phyloP scores from a whole-genome alignment of 2,329 filamentous ascomycete species.

The Pseudogymnoascus sp. region DNA sequence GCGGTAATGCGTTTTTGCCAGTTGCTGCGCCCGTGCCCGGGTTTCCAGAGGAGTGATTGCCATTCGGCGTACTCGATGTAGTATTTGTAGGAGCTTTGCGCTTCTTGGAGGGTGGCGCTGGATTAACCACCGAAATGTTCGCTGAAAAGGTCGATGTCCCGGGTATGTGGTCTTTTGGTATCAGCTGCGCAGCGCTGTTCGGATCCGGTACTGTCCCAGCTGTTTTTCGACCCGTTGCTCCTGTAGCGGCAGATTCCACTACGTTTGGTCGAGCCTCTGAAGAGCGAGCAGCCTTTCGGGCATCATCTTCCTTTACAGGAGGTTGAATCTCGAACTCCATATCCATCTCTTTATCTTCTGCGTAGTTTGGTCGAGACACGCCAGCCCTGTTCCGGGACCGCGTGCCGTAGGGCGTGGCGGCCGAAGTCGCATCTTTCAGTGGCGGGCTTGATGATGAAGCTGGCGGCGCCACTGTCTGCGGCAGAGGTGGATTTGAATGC shows the following conservation, averaged over 20 bases:
- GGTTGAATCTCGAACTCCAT: constrained; percentile 71
- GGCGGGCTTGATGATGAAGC: constrained; percentile 2
- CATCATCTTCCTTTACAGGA: constrained; percentile 47
- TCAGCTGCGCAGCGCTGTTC: constrained; percentile 20
- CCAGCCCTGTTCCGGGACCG: constrained; percentile 83
- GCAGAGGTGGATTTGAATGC: background rate
- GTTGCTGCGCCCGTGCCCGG: background rate
- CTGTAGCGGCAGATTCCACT: constrained; percentile 15
- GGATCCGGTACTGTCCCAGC: constrained; percentile 22
- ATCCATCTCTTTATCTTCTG: constrained; percentile 86
- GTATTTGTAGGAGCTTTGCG: constrained; percentile 58
- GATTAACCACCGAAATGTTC: constrained; percentile 27
- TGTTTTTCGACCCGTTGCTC: constrained; percentile 33
- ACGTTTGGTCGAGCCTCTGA: constrained; percentile 17
- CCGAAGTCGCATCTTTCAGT: background rate
- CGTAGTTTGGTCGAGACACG: constrained; percentile 81
- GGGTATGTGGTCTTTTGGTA: constrained; percentile 41
- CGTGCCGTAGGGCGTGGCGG: constrained; percentile 60
- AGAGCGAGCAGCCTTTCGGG: constrained; percentile 47
- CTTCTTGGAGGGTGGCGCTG: constrained; percentile 59
- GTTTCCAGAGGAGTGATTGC: constrained; percentile 12
- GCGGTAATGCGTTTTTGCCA: background rate
- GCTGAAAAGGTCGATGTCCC: constrained; percentile 52
- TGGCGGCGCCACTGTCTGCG: background rate
- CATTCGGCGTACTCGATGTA: constrained; percentile 19